Evolutionary conservation across 1,284 basidiomycete species (phyloP).

Genomic region (Sporisorium exsertum): DNA sequence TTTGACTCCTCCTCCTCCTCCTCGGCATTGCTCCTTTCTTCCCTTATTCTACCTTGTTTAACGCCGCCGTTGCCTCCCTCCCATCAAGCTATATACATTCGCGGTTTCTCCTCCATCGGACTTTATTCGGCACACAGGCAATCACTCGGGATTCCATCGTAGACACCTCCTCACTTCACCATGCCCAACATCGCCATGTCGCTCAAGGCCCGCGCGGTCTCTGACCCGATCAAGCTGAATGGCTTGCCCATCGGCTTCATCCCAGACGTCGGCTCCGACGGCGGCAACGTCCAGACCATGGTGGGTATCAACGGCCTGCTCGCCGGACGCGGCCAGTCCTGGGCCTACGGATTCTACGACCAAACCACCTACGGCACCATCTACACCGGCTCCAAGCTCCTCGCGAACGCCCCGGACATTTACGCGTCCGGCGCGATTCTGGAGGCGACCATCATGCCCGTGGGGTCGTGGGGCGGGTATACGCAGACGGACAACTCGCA

Average conservation of each 20-base stretch:
- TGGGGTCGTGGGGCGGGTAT: constrained; percentile 51
- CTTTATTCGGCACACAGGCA: too few relatives aligned
- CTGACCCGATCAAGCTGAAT: constrained; percentile 37
- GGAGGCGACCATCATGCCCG: constrained; percentile 66
- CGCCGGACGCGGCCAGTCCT: constrained; percentile 32
- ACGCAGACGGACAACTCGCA: constrained; percentile 64
- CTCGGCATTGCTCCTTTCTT: background rate
- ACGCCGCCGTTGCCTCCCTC: background rate
- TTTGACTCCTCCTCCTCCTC: background rate
- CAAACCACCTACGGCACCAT: constrained; percentile 66
- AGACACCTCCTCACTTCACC: background rate
- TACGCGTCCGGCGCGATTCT: constrained; percentile 67
- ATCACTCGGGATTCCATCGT: background rate
- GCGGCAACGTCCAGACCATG: constrained; percentile 58
- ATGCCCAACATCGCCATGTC: constrained; percentile 34
- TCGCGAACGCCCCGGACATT: constrained; percentile 65
- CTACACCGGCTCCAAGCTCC: constrained; percentile 68
- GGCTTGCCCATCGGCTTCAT: constrained; percentile 55
- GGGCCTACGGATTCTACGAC: constrained; percentile 66
- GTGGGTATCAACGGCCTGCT: constrained; percentile 40
- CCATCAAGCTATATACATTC: background rate
- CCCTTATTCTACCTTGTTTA: background rate
- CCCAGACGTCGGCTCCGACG: constrained; percentile 56
- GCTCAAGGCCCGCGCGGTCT: constrained; percentile 25
- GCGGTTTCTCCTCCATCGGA: background rate